Base-by-base conservation (phyloP, 768 basidiomycete species). In the Panellus pusillus region DNA sequence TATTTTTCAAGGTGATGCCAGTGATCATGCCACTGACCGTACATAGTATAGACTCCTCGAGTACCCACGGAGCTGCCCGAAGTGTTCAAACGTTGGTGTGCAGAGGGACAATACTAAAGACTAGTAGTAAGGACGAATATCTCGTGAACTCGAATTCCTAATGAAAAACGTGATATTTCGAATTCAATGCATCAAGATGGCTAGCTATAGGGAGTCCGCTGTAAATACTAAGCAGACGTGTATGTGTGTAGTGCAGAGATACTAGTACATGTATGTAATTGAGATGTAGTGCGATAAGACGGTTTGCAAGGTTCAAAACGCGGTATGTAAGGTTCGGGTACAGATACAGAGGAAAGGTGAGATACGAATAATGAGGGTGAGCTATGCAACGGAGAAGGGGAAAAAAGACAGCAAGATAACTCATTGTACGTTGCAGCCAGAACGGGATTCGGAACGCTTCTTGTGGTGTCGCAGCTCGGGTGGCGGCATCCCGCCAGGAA, bases 361-460 rank as follows among this genome's bases (percentile, higher is more conserved):
- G 52, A 58, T 50, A 45, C 6, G 49, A 35, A 54, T 37, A 55
- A 57, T 31, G 50, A 61, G 39, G 36, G 55, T 61, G 47, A 55
- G 51, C 36, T 52, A 40, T 54, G 49, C 46, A 46, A 29, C 24
- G 36, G 43, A 54, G 14, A 6, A 24, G 6, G 3, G 24, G 6
- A 48, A 15, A 38, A 27, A 44, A 57, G 45, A 24, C 43, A 53
- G 49, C 19, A 50, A 52, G 15, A 52, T 50, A 54, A 54, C 52
- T 71, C 66, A 82, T 66, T 82, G 80, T 53, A 81, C 73, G 45
- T 70, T 68, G 66, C 79, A 81, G 31, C 72, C 68, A 36, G 75
- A 72, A 17, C 68, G 64, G 24, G 72, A 66, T 61, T 76, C 74
- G 8, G 70, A 65, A 39, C 71, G 70, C 55, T 73, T 75, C 70